Percentiles rank a stretch among this genome's conserved stretches.
Evolutionary conservation across 495 filamentous ascomycete species (phyloP).

Genomic region (Penicillium ochrochloron): DNA sequence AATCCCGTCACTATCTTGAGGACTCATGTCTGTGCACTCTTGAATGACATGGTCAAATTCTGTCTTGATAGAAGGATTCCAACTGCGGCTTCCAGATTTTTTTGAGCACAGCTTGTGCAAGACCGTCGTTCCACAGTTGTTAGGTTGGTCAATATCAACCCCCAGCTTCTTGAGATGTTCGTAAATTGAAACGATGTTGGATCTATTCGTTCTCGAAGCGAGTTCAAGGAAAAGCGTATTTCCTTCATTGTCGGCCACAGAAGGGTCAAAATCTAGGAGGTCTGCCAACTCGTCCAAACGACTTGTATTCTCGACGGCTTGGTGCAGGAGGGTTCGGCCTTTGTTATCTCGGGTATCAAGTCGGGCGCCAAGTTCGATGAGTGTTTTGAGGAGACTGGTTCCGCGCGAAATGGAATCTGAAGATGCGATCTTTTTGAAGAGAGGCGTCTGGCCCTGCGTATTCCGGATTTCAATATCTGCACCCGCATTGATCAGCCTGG

Average conservation of each 20-base stretch:
- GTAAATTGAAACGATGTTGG: neutral
- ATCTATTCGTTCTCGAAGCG: neutral
- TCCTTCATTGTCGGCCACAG: slow-evolving; percentile 17
- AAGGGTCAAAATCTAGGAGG: slow-evolving; percentile 12
- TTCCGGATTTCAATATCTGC: slow-evolving; percentile 27
- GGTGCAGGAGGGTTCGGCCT: slow-evolving; percentile 26
- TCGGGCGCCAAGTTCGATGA: slow-evolving; percentile 18
- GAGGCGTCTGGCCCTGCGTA: slow-evolving; percentile 20
- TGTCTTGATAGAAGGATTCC: slow-evolving; percentile 7
- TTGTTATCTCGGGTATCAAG: slow-evolving; percentile 27
- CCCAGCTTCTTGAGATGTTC: slow-evolving; percentile 6
- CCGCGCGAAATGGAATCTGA: neutral
- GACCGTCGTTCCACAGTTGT: slow-evolving; percentile 20
- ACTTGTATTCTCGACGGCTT: neutral
- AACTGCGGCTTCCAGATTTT: neutral
- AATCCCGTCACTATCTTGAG: slow-evolving; percentile 18
- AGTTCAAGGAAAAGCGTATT: slow-evolving; percentile 27
- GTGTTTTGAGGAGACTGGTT: neutral
- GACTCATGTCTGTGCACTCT: slow-evolving; percentile 13
- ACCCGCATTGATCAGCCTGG: slow-evolving; percentile 23
- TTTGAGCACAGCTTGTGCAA: slow-evolving; percentile 22
- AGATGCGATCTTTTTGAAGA: slow-evolving; percentile 16
- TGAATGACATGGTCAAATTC: slow-evolving; percentile 20
- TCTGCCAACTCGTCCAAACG: neutral
- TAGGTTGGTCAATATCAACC: slow-evolving; percentile 21